Evolutionary conservation across 225 moss, liverwort and hornwort species (phyloP).

Genomic region (Marchantia paleacea): DNA sequence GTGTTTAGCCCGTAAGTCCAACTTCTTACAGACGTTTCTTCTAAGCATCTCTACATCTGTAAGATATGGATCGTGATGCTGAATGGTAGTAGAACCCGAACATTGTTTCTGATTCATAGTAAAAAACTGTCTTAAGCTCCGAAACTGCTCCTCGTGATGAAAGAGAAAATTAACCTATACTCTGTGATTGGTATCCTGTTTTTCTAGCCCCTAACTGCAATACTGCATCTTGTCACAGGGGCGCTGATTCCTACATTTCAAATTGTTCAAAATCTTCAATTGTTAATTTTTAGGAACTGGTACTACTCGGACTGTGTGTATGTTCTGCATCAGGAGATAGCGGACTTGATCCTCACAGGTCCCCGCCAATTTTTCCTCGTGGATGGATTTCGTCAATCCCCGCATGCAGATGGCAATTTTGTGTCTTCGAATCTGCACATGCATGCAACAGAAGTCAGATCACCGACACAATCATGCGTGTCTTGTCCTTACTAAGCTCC

Average conservation of each 20-base stretch:
- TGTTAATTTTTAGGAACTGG: not conserved
- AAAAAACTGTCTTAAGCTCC: not conserved
- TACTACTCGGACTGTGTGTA: not conserved
- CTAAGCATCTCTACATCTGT: too few species aligned
- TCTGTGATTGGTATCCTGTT: not conserved
- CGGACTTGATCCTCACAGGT: not conserved
- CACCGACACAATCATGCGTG: not conserved
- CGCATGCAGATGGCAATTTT: not conserved
- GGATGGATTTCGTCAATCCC: not conserved
- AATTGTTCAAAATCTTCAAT: too few species aligned
- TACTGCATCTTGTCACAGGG: not conserved
- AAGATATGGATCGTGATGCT: too few species aligned
- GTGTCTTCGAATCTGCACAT: not conserved
- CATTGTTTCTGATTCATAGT: too few species aligned
- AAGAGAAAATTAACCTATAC: not conserved
- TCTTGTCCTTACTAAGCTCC: not conserved
- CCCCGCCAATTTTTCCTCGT: not conserved
- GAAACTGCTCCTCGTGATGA: not conserved
- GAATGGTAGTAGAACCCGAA: too few species aligned
- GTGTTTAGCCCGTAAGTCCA: too few species aligned
- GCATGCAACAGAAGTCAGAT: not conserved
- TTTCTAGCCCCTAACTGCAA: not conserved
- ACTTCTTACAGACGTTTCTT: too few species aligned
- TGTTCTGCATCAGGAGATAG: not conserved
- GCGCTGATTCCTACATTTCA: not conserved